Conservation (phyloP, 202 grass and related monocot genomes). For the Panicum hallii region DNA sequence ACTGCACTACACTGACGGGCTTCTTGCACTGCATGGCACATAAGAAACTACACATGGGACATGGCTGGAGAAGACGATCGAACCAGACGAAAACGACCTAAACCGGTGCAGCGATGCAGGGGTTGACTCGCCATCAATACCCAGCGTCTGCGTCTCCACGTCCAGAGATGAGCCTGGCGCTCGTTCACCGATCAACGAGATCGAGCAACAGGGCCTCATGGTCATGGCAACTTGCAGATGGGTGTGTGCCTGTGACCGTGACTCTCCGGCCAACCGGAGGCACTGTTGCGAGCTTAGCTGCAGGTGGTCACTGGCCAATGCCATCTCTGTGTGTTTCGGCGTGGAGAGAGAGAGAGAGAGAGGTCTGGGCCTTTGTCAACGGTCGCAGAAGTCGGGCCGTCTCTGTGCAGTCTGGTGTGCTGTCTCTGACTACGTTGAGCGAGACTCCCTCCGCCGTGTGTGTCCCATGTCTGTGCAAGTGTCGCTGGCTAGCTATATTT, state of each 20-base stretch:
- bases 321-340: not conserved
- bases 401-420: not conserved
- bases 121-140: conserved; percentile 39
- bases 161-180: not conserved
- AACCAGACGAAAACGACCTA: conserved; percentile 38
- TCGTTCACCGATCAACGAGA: no score
- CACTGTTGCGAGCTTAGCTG: not conserved
- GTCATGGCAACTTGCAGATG: conserved; percentile 19
- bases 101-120: not conserved
- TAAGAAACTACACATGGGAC: not conserved
- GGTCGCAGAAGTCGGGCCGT: conserved; percentile 45
- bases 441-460: not conserved
- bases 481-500: not conserved
- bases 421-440: not conserved
- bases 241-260: not conserved
- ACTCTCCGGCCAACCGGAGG: not conserved
- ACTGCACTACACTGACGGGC: not conserved
- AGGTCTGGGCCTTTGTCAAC: not conserved
- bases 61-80: not conserved
- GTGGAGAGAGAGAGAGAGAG: not conserved
- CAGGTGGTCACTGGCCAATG: not conserved
- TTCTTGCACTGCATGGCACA: not conserved
- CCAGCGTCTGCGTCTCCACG: conserved; percentile 3
- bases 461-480: conserved; percentile 7
- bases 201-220: not conserved